Percentiles rank a stretch among this genome's conserved stretches.
These are phyloP conservation scores for Leishmania braziliensis DNA, from an alignment of 208 protist species.

Conservation along the genomic window DNA sequence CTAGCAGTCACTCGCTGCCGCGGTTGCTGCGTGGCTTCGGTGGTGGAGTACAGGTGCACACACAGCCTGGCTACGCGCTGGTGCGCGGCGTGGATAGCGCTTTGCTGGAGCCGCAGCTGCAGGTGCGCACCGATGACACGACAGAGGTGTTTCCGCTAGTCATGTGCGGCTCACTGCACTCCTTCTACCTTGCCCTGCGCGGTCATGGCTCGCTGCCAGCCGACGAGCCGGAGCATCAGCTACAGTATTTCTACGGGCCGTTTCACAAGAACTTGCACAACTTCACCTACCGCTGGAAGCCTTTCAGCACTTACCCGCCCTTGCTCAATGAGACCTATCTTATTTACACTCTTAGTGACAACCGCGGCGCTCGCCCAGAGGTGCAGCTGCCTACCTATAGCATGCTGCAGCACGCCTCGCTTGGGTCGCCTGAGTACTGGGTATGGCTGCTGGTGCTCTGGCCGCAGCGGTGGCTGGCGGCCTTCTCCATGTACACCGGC, in stretches of 20 bases:
- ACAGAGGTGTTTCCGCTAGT: conserved; percentile 49
- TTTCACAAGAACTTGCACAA: conserved; percentile 29
- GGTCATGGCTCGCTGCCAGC: conserved; percentile 37
- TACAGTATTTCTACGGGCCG: conserved; percentile 79
- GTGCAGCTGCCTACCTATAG: conserved; percentile 42
- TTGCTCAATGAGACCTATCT: conserved; percentile 66
- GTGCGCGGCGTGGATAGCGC: conserved; percentile 56
- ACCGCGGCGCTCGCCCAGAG: conserved; percentile 26
- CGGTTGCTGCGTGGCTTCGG: conserved; percentile 18
- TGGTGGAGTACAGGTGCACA: conserved; percentile 37
- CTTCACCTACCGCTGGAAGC: conserved; percentile 75
- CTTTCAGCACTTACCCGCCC: conserved; percentile 51
- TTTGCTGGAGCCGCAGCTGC: conserved; percentile 57
- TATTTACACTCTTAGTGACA: conserved; percentile 52
- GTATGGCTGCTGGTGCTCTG: conserved; percentile 46
- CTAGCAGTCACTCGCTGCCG: not conserved
- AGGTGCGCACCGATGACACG: conserved; percentile 34
- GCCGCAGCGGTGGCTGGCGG: conserved; percentile 65
- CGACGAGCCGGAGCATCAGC: conserved; percentile 70
- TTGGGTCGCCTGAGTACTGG: conserved; percentile 21
- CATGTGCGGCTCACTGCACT: conserved; percentile 72
- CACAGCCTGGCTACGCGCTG: conserved; percentile 42
- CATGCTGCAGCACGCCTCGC: conserved; percentile 20
- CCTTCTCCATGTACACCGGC: conserved; percentile 58
- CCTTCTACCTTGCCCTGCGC: conserved; percentile 62